These are phyloP conservation scores for Garcia nutans DNA, from an alignment of 345 rosid genomes.

Conservation along the genomic window DNA sequence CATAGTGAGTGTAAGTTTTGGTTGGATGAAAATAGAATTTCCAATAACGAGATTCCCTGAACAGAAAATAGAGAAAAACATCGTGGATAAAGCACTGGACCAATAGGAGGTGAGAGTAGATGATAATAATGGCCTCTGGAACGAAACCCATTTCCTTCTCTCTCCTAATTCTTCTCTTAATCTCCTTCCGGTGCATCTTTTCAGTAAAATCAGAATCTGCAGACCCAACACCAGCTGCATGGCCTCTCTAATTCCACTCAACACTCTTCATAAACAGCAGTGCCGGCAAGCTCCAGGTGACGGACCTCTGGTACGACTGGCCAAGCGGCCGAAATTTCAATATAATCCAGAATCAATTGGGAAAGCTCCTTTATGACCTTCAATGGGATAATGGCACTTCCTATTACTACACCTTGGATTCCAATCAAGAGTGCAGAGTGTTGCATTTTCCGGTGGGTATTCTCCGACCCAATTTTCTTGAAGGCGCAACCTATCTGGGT, in stretches of 20 bases:
- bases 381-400: slow-evolving; percentile 73
- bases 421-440: slow-evolving; percentile 38
- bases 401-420: slow-evolving; percentile 45
- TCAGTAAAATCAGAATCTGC: slow-evolving; percentile 17
- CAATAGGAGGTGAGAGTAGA: background rate
- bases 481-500: slow-evolving; percentile 60
- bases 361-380: slow-evolving; percentile 48
- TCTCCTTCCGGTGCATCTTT: slow-evolving; percentile 1
- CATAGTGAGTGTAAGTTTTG: background rate
- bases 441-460: slow-evolving; percentile 45
- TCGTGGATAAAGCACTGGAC: background rate
- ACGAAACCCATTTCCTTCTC: background rate
- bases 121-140: slow-evolving; percentile 15
- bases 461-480: slow-evolving; percentile 64
- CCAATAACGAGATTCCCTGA: background rate
- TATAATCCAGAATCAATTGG: slow-evolving; percentile 63
- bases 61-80: background rate
- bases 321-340: slow-evolving; percentile 65
- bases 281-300: slow-evolving; percentile 44
- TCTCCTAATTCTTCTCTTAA: slow-evolving; percentile 12
- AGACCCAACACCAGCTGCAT: slow-evolving; percentile 51
- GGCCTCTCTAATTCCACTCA: slow-evolving; percentile 71
- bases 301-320: slow-evolving; percentile 77
- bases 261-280: slow-evolving; percentile 55
- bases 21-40: slow-evolving; percentile 1